These are phyloP conservation scores for Solanum paucissectum DNA, from an alignment of 257 asterid genomes.

Conservation along the genomic window DNA sequence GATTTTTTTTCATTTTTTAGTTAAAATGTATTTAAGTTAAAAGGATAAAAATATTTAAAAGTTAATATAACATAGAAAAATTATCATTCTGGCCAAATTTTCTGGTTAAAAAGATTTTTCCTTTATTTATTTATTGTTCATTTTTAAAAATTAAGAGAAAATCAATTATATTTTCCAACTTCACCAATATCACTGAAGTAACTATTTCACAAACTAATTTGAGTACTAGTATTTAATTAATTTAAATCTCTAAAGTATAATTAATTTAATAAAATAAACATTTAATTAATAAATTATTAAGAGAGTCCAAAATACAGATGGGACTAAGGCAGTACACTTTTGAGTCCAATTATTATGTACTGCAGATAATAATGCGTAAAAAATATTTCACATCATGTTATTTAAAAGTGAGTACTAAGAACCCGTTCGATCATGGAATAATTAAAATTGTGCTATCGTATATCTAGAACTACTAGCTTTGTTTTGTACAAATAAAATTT, in stretches of 20 bases:
- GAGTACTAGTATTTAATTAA: not conserved
- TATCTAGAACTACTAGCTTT: not conserved
- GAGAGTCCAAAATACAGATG: too few species aligned
- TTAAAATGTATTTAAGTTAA: too few species aligned
- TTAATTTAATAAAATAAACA: too few species aligned
- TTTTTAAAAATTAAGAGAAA: not conserved
- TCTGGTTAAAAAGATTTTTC: too few species aligned
- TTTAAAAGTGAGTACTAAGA: not conserved
- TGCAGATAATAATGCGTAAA: not conserved
- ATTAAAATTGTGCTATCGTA: not conserved
- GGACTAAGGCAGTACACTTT: too few species aligned
- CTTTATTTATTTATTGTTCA: not conserved
- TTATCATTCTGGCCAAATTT: too few species aligned
- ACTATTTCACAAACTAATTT: not conserved
- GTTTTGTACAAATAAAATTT: not conserved
- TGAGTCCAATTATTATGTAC: not conserved
- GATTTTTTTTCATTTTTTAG: too few species aligned
- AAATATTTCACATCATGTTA: not conserved
- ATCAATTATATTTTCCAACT: not conserved
- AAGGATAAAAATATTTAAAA: too few species aligned
- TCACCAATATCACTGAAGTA: not conserved
- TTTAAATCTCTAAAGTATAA: not conserved
- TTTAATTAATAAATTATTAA: too few species aligned
- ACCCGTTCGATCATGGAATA: too few species aligned
- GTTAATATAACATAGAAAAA: too few species aligned